phyloP scores from a whole-genome alignment of 139 green algal genomes.

The Microglena sp. region DNA sequence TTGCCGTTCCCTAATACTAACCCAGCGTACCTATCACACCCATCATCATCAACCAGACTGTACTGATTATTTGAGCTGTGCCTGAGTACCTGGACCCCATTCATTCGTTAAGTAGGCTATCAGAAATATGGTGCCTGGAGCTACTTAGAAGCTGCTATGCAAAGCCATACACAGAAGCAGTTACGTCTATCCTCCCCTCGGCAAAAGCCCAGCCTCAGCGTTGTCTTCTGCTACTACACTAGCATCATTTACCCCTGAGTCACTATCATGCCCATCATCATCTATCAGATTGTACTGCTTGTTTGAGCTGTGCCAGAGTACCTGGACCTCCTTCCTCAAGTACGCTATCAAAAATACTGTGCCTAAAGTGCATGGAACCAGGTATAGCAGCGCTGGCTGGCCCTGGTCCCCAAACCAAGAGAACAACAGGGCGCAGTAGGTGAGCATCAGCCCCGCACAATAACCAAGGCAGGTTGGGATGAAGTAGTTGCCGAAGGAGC shows the following conservation, averaged over 20 bases:
- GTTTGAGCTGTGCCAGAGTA: slow-evolving; percentile 7
- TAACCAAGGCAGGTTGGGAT: slow-evolving; percentile 45
- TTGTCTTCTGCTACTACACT: too few species aligned
- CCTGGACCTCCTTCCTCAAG: background rate
- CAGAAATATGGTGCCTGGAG: slow-evolving; percentile 46
- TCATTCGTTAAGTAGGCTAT: slow-evolving; percentile 14
- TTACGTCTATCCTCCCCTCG: too few species aligned
- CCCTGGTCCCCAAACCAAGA: slow-evolving; percentile 52
- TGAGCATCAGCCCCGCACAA: slow-evolving; percentile 64
- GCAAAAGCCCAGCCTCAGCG: too few species aligned
- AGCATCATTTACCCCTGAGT: too few species aligned
- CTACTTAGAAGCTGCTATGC: too few species aligned
- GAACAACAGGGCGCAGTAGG: slow-evolving; percentile 66
- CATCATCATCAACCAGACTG: too few species aligned
- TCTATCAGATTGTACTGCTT: too few species aligned
- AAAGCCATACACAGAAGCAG: too few species aligned
- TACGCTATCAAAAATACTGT: slow-evolving; percentile 30
- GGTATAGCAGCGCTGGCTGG: slow-evolving; percentile 89
- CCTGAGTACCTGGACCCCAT: background rate
- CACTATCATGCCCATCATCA: too few species aligned
- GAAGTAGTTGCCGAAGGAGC: slow-evolving; percentile 34
- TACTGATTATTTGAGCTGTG: too few species aligned
- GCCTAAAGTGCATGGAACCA: slow-evolving; percentile 81
- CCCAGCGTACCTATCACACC: too few species aligned
- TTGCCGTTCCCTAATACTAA: too few species aligned